Evolutionary conservation across 495 filamentous ascomycete species (phyloP).

Genomic region (Neurospora africana): DNA sequence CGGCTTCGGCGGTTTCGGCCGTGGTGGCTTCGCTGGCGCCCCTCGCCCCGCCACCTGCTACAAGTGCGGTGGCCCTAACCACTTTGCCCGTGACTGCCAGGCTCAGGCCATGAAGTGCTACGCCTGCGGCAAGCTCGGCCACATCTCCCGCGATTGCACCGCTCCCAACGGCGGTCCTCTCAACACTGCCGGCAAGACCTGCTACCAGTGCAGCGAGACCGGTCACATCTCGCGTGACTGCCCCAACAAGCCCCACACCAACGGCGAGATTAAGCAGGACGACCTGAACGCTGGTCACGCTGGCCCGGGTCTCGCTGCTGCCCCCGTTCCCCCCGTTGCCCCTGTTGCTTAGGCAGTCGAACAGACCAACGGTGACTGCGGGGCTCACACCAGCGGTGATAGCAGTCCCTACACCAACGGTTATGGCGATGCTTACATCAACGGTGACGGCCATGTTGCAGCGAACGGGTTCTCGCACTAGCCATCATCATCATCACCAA

Average conservation of each 20-base stretch:
- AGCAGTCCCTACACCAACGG: neutral
- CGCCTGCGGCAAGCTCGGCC: slow-evolving; percentile 94
- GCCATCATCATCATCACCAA: neutral
- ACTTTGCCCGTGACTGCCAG: slow-evolving; percentile 97
- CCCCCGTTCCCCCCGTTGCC: slow-evolving; percentile 16
- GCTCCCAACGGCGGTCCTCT: slow-evolving; percentile 93
- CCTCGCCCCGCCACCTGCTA: slow-evolving; percentile 91
- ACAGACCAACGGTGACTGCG: neutral
- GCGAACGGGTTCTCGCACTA: neutral
- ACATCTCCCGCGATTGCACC: slow-evolving; percentile 96
- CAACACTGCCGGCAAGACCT: slow-evolving; percentile 93
- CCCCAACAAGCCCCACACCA: slow-evolving; percentile 47
- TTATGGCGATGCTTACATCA: neutral
- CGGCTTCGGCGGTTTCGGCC: slow-evolving; percentile 46
- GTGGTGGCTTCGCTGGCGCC: slow-evolving; percentile 56
- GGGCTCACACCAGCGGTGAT: neutral
- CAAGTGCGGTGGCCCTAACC: slow-evolving; percentile 98
- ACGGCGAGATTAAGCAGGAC: slow-evolving; percentile 36
- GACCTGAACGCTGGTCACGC: slow-evolving; percentile 11
- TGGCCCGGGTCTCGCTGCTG: slow-evolving; percentile 10
- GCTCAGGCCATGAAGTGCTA: slow-evolving; percentile 99
- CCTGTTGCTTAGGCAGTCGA: slow-evolving; percentile 27
- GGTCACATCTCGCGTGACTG: slow-evolving; percentile 97
- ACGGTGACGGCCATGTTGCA: neutral
- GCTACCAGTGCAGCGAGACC: slow-evolving; percentile 92